These are phyloP conservation scores for Endothia cerciana DNA, from an alignment of 2,329 filamentous ascomycete genomes.

Conservation along the genomic window DNA sequence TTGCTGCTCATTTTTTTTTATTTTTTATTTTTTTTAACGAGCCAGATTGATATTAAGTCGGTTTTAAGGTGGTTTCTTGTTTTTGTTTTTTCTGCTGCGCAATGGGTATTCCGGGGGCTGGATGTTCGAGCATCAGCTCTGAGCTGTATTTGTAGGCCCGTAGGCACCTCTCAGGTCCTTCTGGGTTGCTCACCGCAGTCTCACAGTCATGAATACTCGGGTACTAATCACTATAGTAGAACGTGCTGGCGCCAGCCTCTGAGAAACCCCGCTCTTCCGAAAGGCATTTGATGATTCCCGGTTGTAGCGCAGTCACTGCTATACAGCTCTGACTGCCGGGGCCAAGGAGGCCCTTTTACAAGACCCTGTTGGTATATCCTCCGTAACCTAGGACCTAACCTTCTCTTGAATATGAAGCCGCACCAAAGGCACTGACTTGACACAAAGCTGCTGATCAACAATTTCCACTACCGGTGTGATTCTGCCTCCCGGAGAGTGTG, in stretches of 20 bases:
- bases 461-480: constrained; percentile 55
- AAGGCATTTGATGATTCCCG: constrained; percentile 55
- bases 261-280: constrained; percentile 50
- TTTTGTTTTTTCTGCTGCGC: neutral
- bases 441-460: constrained; percentile 56
- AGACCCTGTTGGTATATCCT: neutral
- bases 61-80: no score
- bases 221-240: constrained; percentile 48
- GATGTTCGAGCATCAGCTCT: neutral
- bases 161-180: no score
- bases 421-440: constrained; percentile 41
- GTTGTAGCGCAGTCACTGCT: constrained; percentile 48
- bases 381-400: no score
- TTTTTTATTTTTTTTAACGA: no score
- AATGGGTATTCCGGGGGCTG: neutral
- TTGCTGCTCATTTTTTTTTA: neutral
- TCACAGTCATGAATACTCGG: constrained; percentile 19
- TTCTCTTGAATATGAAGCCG: neutral
- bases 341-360: constrained; percentile 54
- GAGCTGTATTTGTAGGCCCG: neutral
- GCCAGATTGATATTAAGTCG: no score
- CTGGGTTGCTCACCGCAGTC: no score
- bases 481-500: constrained; percentile 49
- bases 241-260: constrained; percentile 62
- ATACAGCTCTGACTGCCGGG: constrained; percentile 55